Percentiles rank a stretch among this genome's conserved stretches.
Evolutionary conservation across 768 basidiomycete species (phyloP).

Genomic region (Kwoniella bestiolae): DNA sequence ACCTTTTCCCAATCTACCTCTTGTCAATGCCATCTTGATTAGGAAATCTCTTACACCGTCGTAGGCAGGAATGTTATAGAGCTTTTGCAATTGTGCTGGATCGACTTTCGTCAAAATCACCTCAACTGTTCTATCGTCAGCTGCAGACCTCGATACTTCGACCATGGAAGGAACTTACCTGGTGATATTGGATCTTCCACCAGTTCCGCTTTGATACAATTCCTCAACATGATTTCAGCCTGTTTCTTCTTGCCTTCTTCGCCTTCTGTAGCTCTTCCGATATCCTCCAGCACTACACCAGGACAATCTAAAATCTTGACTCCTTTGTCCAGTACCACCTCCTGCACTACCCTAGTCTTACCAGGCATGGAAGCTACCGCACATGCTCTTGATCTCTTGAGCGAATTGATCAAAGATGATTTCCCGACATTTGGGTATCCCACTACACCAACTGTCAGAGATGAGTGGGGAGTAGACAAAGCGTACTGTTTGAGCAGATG

Average conservation of each 20-base stretch:
- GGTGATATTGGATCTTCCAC: slow-evolving; percentile 87
- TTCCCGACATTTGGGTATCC: slow-evolving; percentile 59
- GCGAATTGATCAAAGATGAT: slow-evolving; percentile 58
- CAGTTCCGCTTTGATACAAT: slow-evolving; percentile 88
- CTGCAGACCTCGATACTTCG: no score
- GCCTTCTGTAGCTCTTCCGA: slow-evolving; percentile 60
- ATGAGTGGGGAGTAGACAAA: slow-evolving; percentile 55
- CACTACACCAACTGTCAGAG: slow-evolving; percentile 57
- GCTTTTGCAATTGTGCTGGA: slow-evolving; percentile 70
- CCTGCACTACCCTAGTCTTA: slow-evolving; percentile 89
- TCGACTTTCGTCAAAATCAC: slow-evolving; percentile 79
- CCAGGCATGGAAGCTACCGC: slow-evolving; percentile 93
- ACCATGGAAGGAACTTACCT: no score
- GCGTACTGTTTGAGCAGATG: slow-evolving; percentile 71
- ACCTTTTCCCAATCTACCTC: slow-evolving; percentile 85
- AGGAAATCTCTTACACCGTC: slow-evolving; percentile 76
- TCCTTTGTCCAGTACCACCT: slow-evolving; percentile 87
- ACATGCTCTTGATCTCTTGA: slow-evolving; percentile 62
- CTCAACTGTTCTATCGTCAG: slow-evolving; percentile 83
- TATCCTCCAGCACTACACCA: slow-evolving; percentile 93
- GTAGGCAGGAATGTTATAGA: slow-evolving; percentile 83
- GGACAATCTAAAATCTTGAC: slow-evolving; percentile 93
- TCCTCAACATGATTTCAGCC: slow-evolving; percentile 73
- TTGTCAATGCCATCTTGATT: slow-evolving; percentile 82
- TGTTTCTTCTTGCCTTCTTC: slow-evolving; percentile 60